Evolutionary conservation across 331 rosid genomes (phyloP).

Genomic region (Pyracantha coccinea): DNA sequence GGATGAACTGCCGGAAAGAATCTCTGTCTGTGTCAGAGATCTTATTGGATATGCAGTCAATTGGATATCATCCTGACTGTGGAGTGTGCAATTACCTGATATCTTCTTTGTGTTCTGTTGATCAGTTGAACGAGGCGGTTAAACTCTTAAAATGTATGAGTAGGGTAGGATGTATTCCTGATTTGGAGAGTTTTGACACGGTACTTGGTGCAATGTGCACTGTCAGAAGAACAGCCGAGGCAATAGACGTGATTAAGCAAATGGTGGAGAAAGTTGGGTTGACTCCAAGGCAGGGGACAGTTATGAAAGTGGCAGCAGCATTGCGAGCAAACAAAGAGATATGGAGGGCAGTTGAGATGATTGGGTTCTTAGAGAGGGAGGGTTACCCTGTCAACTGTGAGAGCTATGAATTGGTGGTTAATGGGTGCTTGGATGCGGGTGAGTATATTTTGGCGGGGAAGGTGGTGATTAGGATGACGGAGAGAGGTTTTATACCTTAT

Average conservation of each 20-base stretch:
- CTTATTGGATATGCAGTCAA: constrained; percentile 60
- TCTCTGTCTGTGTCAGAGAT: constrained; percentile 38
- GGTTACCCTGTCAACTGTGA: constrained; percentile 48
- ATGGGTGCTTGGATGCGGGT: constrained; percentile 64
- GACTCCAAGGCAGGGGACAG: constrained; percentile 58
- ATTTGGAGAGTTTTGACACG: constrained; percentile 49
- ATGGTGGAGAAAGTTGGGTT: constrained; percentile 58
- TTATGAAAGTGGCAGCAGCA: constrained; percentile 41
- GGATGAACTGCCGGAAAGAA: constrained; percentile 37
- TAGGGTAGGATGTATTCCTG: constrained; percentile 69
- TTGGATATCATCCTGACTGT: constrained; percentile 61
- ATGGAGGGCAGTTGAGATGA: constrained; percentile 58
- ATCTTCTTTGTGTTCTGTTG: constrained; percentile 61
- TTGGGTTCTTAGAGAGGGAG: constrained; percentile 56
- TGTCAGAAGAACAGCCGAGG: constrained; percentile 49
- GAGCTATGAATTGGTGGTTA: constrained; percentile 60
- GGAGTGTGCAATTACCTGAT: constrained; percentile 57
- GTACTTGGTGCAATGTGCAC: constrained; percentile 44
- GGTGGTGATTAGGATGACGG: constrained; percentile 55
- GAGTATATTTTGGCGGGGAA: constrained; percentile 66
- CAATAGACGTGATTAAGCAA: constrained; percentile 42
- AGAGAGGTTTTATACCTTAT: constrained; percentile 56
- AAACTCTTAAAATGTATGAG: constrained; percentile 62
- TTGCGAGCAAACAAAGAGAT: constrained; percentile 62
- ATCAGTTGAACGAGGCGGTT: constrained; percentile 56